Evolutionary conservation across 1,284 basidiomycete species (phyloP).

Genomic region (Irpex lacteus): DNA sequence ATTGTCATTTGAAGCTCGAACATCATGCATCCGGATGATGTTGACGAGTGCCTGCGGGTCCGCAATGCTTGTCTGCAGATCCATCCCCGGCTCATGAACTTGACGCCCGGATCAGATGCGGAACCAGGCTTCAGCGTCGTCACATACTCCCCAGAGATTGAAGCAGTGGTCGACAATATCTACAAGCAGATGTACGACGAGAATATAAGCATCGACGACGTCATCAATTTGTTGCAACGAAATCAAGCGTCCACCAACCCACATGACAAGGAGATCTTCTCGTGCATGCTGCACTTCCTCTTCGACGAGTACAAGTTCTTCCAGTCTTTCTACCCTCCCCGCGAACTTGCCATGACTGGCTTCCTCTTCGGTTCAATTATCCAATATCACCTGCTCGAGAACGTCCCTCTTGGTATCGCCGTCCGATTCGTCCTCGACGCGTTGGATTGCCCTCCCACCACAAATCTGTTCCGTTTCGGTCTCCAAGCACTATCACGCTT

Average conservation of each 20-base stretch:
- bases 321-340: slow-evolving; percentile 92
- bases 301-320: slow-evolving; percentile 99
- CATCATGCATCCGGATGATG: slow-evolving; percentile 73
- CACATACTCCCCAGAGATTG: slow-evolving; percentile 86
- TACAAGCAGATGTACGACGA: slow-evolving; percentile 99
- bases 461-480: slow-evolving; percentile 96
- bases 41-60: slow-evolving; percentile 89
- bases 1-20: slow-evolving; percentile 43
- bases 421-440: slow-evolving; percentile 97
- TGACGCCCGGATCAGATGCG: slow-evolving; percentile 84
- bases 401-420: slow-evolving; percentile 94
- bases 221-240: slow-evolving; percentile 84
- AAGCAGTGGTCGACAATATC: slow-evolving; percentile 90
- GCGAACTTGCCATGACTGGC: slow-evolving; percentile 95
- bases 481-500: slow-evolving; percentile 89
- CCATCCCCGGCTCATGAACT: slow-evolving; percentile 94
- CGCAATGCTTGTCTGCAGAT: slow-evolving; percentile 94
- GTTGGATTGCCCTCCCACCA: slow-evolving; percentile 84
- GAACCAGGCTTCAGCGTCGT: slow-evolving; percentile 94
- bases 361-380: slow-evolving; percentile 97
- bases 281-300: slow-evolving; percentile 98
- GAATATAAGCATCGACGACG: slow-evolving; percentile 91
- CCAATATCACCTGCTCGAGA: slow-evolving; percentile 91
- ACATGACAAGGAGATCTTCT: slow-evolving; percentile 94
- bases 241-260: slow-evolving; percentile 82